A percentile compares a stretch with the other conserved stretches of the same genome.
These are phyloP conservation scores for Tubosaeta brunneosetosa DNA, from an alignment of 768 basidiomycete species.

Conservation along the genomic window DNA sequence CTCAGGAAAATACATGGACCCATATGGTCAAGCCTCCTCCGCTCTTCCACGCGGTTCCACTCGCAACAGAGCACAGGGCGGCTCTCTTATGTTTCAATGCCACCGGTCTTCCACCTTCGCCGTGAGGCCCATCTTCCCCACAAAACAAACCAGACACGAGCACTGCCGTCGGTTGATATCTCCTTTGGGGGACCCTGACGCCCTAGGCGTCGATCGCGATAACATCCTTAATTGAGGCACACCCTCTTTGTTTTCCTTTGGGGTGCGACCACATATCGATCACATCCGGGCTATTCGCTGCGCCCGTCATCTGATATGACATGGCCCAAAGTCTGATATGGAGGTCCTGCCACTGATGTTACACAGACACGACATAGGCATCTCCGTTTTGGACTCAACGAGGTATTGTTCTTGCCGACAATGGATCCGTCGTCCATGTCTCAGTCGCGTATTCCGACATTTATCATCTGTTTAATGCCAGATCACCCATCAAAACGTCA, in stretches of 20 bases:
- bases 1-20: constrained; percentile 27
- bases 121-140: constrained; percentile 14
- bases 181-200: constrained; percentile 1
- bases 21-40: constrained; percentile 28
- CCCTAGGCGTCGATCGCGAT: constrained; percentile 29
- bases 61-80: constrained; percentile 4
- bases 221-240: constrained; percentile 25
- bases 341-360: not conserved
- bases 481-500: constrained; percentile 6
- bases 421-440: not conserved
- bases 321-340: constrained; percentile 7
- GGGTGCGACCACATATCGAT: not conserved
- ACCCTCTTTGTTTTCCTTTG: not conserved
- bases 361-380: not conserved
- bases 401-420: not conserved
- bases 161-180: constrained; percentile 45
- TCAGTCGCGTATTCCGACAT: not conserved
- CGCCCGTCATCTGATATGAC: constrained; percentile 16
- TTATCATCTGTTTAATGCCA: not conserved
- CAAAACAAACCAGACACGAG: constrained; percentile 8
- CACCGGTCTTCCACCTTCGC: not conserved
- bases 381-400: not conserved
- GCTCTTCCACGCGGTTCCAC: constrained; percentile 23
- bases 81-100: constrained; percentile 12
- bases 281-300: constrained; percentile 7